Conservation (phyloP, 768 basidiomycete species). For the Pilatotrama ljubarskyi region DNA sequence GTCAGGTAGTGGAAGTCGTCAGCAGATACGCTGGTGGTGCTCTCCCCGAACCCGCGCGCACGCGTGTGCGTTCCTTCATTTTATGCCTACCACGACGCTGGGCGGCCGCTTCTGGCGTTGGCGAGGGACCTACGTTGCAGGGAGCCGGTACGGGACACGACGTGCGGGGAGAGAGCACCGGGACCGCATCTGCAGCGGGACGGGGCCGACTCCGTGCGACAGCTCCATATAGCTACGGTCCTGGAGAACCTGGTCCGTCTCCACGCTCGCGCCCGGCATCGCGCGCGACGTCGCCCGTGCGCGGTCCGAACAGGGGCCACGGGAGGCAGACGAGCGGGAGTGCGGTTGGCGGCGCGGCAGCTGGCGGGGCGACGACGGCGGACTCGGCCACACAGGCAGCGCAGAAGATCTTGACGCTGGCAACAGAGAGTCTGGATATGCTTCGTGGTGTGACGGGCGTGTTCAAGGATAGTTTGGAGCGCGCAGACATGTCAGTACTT, state of each 20-base stretch:
- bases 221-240: slow-evolving; percentile 32
- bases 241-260: slow-evolving; percentile 30
- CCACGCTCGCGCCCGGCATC: slow-evolving; percentile 28
- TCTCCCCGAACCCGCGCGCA: slow-evolving; percentile 80
- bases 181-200: not conserved
- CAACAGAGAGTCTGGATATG: slow-evolving; percentile 93
- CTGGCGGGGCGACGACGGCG: slow-evolving; percentile 37
- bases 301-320: slow-evolving; percentile 22
- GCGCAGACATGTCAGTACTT: slow-evolving; percentile 74
- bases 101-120: slow-evolving; percentile 47
- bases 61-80: slow-evolving; percentile 73
- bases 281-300: slow-evolving; percentile 33
- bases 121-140: slow-evolving; percentile 12
- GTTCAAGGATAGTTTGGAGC: slow-evolving; percentile 83
- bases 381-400: slow-evolving; percentile 72
- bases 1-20: slow-evolving; percentile 87
- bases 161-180: slow-evolving; percentile 34
- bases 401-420: slow-evolving; percentile 77
- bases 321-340: slow-evolving; percentile 30
- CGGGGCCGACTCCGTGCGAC: slow-evolving; percentile 13
- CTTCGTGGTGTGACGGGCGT: slow-evolving; percentile 86
- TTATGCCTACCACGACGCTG: slow-evolving; percentile 80
- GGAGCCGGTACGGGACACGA: slow-evolving; percentile 15
- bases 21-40: slow-evolving; percentile 84
- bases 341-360: not conserved